Percentiles rank a stretch among this genome's conserved stretches.
These are phyloP conservation scores for Kodamaea nitidulidarum DNA, from an alignment of 805 yeast genomes.

Conservation along the genomic window DNA sequence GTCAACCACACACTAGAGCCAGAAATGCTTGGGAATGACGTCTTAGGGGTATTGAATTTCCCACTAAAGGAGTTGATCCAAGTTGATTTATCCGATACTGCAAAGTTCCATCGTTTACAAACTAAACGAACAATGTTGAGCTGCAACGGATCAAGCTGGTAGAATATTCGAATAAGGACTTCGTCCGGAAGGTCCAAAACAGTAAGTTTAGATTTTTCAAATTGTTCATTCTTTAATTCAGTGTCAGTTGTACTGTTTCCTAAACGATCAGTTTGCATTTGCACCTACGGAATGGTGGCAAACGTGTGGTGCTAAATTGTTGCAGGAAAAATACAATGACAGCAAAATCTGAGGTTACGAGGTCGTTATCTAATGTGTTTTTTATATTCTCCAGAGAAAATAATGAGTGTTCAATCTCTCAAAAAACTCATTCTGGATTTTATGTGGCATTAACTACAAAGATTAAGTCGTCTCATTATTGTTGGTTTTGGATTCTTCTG, in stretches of 20 bases:
- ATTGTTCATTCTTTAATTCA: background rate
- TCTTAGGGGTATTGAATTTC: slow-evolving; percentile 32
- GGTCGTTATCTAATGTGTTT: too few species aligned
- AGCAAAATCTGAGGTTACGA: background rate
- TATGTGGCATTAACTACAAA: too few species aligned
- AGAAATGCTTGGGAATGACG: slow-evolving; percentile 41
- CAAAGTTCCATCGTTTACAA: slow-evolving; percentile 45
- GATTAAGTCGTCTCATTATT: too few species aligned
- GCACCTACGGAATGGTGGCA: background rate
- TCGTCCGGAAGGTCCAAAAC: slow-evolving; percentile 45
- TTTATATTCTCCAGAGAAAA: too few species aligned
- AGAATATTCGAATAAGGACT: slow-evolving; percentile 41
- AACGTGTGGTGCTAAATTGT: background rate
- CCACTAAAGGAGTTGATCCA: slow-evolving; percentile 46
- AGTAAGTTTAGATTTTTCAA: background rate
- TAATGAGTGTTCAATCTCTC: too few species aligned
- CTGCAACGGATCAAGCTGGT: slow-evolving; percentile 43
- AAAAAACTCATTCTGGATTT: too few species aligned
- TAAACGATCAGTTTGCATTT: slow-evolving; percentile 1
- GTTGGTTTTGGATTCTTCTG: too few species aligned
- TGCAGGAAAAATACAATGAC: background rate
- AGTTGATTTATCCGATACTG: slow-evolving; percentile 41
- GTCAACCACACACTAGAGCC: slow-evolving; percentile 43
- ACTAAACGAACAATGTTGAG: slow-evolving; percentile 40
- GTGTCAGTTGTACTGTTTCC: background rate